Evolutionary conservation across 2,329 filamentous ascomycete species (phyloP).

Genomic region (Ophiostoma ips): DNA sequence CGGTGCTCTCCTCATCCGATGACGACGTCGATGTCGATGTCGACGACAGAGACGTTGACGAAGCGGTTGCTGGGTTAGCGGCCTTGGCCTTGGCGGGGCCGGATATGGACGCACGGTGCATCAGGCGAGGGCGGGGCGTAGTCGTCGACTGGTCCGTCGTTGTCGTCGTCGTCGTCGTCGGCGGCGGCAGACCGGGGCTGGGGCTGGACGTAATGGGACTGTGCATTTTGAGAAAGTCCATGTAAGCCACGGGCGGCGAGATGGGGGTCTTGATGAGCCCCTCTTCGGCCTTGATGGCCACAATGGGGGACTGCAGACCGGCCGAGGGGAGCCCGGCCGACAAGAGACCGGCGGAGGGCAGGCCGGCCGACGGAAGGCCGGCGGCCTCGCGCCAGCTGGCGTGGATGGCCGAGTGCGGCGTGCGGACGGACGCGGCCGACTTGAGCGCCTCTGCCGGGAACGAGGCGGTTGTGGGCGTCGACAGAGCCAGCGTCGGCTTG

Average conservation of each 20-base stretch:
- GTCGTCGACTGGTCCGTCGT: background rate
- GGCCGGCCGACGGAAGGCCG: conserved; percentile 28
- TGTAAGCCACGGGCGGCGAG: conserved; percentile 77
- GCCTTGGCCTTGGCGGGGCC: conserved; percentile 31
- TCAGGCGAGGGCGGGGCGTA: background rate
- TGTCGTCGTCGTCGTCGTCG: background rate
- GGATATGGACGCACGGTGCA: conserved; percentile 10
- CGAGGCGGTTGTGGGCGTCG: conserved; percentile 47
- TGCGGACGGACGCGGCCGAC: conserved; percentile 40
- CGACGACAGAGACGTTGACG: background rate
- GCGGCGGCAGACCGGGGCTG: background rate
- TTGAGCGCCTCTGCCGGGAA: conserved; percentile 32
- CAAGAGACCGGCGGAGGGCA: conserved; percentile 27
- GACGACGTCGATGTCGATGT: conserved; percentile 17
- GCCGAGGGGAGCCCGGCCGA: conserved; percentile 23
- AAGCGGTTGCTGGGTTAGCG: conserved; percentile 25
- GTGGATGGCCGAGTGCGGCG: conserved; percentile 48
- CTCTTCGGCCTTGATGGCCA: conserved; percentile 53
- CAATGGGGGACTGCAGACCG: conserved; percentile 25
- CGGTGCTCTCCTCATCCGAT: conserved; percentile 21
- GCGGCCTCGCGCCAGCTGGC: conserved; percentile 20
- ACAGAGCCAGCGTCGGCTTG: conserved; percentile 44
- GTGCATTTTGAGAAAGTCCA: conserved; percentile 75
- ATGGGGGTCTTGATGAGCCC: conserved; percentile 67
- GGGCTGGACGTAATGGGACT: conserved; percentile 13